Conservation (phyloP, 2,329 filamentous ascomycete species). For the Arthrinium phaeospermum region DNA sequence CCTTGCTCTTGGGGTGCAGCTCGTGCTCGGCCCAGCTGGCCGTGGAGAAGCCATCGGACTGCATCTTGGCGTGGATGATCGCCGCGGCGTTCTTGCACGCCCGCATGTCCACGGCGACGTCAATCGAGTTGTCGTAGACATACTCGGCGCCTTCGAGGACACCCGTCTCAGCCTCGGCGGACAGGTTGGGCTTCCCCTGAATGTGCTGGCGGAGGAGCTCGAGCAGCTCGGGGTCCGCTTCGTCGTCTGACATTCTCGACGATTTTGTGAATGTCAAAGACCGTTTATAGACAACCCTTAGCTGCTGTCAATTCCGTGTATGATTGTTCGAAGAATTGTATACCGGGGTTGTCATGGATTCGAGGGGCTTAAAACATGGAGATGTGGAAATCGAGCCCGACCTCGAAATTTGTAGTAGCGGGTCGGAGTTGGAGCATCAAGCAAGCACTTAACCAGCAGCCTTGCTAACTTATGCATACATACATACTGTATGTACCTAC, state of each 20-base stretch:
- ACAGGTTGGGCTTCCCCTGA: conserved; percentile 59
- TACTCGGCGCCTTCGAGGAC: conserved; percentile 84
- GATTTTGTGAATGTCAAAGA: neutral
- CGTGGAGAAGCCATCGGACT: conserved; percentile 81
- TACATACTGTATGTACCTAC: neutral
- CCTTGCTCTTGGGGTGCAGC: conserved; percentile 83
- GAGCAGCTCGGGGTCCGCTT: conserved; percentile 85
- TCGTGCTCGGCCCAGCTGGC: conserved; percentile 88
- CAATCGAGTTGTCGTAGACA: conserved; percentile 90
- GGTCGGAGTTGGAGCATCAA: conserved; percentile 12
- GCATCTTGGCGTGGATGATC: conserved; percentile 81
- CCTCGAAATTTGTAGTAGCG: conserved; percentile 18
- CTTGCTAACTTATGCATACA: neutral
- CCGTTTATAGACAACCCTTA: neutral
- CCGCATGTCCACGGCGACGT: conserved; percentile 85
- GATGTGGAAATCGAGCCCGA: conserved; percentile 26
- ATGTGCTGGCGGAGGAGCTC: conserved; percentile 84
- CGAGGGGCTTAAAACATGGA: neutral
- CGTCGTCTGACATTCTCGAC: conserved; percentile 82
- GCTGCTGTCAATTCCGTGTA: neutral
- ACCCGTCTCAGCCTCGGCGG: conserved; percentile 73
- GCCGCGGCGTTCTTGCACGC: conserved; percentile 83
- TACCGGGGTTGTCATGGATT: neutral
- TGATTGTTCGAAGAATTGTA: neutral
- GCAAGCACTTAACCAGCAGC: neutral